Percentiles rank a stretch among this genome's conserved stretches.
phyloP scores from a whole-genome alignment of 306 rosid genomes.

The Crotalaria pallida region DNA sequence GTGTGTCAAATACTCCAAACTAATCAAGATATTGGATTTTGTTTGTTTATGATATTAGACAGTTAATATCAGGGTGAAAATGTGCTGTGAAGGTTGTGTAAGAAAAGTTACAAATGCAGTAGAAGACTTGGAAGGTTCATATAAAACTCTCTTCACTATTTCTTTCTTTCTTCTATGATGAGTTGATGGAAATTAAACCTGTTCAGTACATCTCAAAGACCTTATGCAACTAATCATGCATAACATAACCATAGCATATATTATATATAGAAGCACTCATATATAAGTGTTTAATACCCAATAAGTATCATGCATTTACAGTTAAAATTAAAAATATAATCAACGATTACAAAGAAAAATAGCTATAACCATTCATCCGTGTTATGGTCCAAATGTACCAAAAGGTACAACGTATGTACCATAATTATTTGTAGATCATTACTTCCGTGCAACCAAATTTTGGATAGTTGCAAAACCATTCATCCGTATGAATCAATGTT shows the following conservation, averaged over 20 bases:
- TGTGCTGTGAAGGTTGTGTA: constrained; percentile 90
- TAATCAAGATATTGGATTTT: not conserved
- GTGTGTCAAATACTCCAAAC: not conserved
- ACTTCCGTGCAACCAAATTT: too few species aligned
- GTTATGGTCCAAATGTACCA: too few species aligned
- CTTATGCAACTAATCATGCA: not conserved
- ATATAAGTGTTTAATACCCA: too few species aligned
- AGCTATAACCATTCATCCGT: not conserved
- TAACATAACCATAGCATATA: too few species aligned
- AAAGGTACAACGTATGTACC: too few species aligned
- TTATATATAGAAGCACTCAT: too few species aligned
- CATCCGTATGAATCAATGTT: too few species aligned
- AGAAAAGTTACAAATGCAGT: constrained; percentile 51
- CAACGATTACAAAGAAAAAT: too few species aligned
- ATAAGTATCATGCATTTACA: too few species aligned
- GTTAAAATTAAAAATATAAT: too few species aligned
- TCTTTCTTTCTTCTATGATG: not conserved
- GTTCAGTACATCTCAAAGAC: not conserved
- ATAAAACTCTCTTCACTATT: not conserved
- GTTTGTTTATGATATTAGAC: constrained; percentile 38
- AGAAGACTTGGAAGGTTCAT: constrained; percentile 53
- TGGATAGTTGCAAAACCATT: too few species aligned
- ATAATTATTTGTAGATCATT: too few species aligned
- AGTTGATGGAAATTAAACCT: not conserved
- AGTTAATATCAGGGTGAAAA: constrained; percentile 71